A percentile compares a stretch with the other conserved stretches of the same genome.
Conservation (phyloP, 2,329 filamentous ascomycete species). For the Epichloe scottii region DNA sequence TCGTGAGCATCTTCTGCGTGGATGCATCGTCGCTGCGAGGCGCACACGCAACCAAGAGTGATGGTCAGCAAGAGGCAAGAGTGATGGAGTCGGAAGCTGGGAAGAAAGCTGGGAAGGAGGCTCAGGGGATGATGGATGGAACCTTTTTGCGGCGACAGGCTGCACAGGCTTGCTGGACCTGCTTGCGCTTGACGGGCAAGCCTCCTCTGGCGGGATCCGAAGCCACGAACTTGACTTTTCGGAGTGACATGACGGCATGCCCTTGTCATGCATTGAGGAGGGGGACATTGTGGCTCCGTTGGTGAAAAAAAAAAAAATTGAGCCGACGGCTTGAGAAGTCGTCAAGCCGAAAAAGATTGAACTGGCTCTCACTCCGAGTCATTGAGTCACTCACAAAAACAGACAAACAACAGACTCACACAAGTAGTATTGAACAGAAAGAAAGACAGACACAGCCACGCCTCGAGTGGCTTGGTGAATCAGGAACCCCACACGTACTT, state of each 20-base stretch:
- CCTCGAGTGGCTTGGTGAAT: background rate
- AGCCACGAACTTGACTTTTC: slow-evolving; percentile 42
- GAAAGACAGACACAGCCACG: background rate
- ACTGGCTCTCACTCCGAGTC: background rate
- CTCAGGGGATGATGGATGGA: background rate
- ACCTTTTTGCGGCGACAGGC: slow-evolving; percentile 44
- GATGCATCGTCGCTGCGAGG: slow-evolving; percentile 28
- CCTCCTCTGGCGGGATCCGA: slow-evolving; percentile 37
- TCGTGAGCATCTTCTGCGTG: slow-evolving; percentile 26
- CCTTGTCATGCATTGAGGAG: background rate
- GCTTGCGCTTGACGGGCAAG: slow-evolving; percentile 45
- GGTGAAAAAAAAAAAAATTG: background rate
- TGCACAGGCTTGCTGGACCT: slow-evolving; percentile 45
- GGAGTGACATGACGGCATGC: slow-evolving; percentile 22
- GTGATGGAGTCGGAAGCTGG: background rate
- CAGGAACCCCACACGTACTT: no score
- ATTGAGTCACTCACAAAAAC: no score
- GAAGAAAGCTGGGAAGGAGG: background rate
- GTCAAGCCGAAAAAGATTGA: background rate
- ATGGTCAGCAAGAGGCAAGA: slow-evolving; percentile 1
- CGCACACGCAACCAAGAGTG: slow-evolving; percentile 3
- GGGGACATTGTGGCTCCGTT: background rate
- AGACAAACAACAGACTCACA: no score
- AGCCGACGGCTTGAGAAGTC: background rate
- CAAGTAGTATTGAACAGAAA: no score